Percentiles rank a stretch among this genome's conserved stretches.
Conservation (phyloP, 2,329 filamentous ascomycete genomes). For the Corniculantispora saksenae region DNA sequence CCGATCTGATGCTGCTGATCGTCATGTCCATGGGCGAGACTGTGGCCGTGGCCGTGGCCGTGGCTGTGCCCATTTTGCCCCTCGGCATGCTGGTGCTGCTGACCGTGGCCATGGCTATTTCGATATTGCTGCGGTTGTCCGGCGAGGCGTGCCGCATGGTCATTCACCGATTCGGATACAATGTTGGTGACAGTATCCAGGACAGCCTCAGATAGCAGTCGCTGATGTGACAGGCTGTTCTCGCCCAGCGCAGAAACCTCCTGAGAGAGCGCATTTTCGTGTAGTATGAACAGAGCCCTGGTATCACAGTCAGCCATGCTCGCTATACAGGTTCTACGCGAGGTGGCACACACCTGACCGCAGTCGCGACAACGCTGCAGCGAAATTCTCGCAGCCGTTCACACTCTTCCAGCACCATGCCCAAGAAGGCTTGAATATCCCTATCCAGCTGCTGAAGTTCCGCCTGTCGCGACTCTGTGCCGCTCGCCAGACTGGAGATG, state of each 20-base stretch:
- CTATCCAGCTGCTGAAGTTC: background rate
- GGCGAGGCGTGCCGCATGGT: background rate
- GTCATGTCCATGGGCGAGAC: no score
- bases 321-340: background rate
- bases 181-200: conserved; percentile 3
- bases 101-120: background rate
- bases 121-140: background rate
- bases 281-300: background rate
- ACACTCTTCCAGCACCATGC: conserved; percentile 9
- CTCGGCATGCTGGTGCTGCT: background rate
- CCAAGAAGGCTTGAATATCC: background rate
- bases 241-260: background rate
- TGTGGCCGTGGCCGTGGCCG: background rate
- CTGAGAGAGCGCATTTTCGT: background rate
- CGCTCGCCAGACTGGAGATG: background rate
- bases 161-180: background rate
- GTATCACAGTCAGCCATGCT: background rate
- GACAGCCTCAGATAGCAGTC: background rate
- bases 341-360: background rate
- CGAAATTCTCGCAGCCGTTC: background rate
- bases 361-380: conserved; percentile 1
- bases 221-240: background rate
- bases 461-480: background rate
- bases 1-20: background rate
- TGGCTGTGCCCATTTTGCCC: background rate